phyloP scores from a whole-genome alignment of 2,329 filamentous ascomycete genomes.

The Apiospora pterosperma region DNA sequence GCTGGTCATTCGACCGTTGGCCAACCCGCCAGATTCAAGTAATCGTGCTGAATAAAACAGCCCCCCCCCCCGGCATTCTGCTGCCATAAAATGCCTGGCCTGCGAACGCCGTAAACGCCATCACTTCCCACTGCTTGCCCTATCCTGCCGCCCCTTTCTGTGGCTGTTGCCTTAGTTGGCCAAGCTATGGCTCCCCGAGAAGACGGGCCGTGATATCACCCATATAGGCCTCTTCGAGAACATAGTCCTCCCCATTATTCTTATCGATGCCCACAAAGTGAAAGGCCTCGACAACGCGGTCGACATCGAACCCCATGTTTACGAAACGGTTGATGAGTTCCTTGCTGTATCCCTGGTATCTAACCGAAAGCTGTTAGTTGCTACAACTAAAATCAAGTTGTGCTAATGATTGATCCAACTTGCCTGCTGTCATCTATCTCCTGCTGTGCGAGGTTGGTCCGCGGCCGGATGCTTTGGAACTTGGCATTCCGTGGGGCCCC shows the following conservation, averaged over 20 bases:
- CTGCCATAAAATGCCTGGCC: background rate
- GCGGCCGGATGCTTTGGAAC: slow-evolving; percentile 20
- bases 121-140: background rate
- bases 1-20: too few relatives aligned
- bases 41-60: background rate
- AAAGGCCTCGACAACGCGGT: slow-evolving; percentile 83
- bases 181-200: slow-evolving; percentile 61
- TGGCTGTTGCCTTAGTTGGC: too few relatives aligned
- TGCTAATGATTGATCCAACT: slow-evolving; percentile 30
- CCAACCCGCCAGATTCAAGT: too few relatives aligned
- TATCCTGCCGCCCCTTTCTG: background rate
- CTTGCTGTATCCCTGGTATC: slow-evolving; percentile 85
- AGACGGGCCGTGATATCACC: slow-evolving; percentile 84
- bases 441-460: slow-evolving; percentile 39
- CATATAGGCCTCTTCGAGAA: slow-evolving; percentile 86
- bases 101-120: background rate
- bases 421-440: slow-evolving; percentile 46
- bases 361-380: slow-evolving; percentile 28
- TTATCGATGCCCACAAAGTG: slow-evolving; percentile 76
- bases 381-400: background rate
- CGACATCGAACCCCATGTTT: slow-evolving; percentile 86
- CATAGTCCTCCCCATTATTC: slow-evolving; percentile 75
- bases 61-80: background rate
- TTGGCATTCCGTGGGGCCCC: slow-evolving; percentile 57
- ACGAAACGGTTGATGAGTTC: slow-evolving; percentile 80